Percentiles rank a stretch among this genome's conserved stretches.
phyloP scores from a whole-genome alignment of 257 asterid genomes.

The Solanum ossicruentum region DNA sequence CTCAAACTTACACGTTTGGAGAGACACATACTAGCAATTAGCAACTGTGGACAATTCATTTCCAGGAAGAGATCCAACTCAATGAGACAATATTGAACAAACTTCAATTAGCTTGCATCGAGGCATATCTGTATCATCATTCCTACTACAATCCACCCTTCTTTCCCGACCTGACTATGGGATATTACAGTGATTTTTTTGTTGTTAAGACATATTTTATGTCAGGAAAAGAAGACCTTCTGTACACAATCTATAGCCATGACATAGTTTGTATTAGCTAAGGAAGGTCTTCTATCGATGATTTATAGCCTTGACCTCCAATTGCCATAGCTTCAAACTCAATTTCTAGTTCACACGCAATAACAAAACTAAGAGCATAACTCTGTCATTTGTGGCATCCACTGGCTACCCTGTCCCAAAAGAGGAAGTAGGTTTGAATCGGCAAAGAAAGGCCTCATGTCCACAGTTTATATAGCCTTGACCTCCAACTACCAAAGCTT shows the following conservation, averaged over 20 bases:
- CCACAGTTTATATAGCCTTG: no score
- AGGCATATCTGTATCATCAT: not conserved
- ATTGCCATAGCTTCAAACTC: not conserved
- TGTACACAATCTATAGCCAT: not conserved
- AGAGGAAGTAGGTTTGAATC: not conserved
- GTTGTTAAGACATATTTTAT: not conserved
- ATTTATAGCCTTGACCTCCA: not conserved
- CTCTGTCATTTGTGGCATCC: not conserved
- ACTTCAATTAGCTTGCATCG: not conserved
- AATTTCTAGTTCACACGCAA: not conserved
- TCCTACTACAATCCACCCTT: no score
- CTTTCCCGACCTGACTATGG: no score
- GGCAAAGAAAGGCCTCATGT: no score
- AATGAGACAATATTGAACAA: not conserved
- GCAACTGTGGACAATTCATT: not conserved
- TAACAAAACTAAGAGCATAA: not conserved
- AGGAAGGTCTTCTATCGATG: no score
- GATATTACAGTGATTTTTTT: no score
- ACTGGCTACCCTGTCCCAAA: not conserved
- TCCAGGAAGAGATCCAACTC: not conserved
- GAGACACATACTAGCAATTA: not conserved
- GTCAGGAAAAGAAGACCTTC: not conserved
- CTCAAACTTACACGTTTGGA: no score
- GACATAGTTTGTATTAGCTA: not conserved
- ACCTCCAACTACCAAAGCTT: no score